Conservation (phyloP, 768 basidiomycete species). For the Collybia nuda region DNA sequence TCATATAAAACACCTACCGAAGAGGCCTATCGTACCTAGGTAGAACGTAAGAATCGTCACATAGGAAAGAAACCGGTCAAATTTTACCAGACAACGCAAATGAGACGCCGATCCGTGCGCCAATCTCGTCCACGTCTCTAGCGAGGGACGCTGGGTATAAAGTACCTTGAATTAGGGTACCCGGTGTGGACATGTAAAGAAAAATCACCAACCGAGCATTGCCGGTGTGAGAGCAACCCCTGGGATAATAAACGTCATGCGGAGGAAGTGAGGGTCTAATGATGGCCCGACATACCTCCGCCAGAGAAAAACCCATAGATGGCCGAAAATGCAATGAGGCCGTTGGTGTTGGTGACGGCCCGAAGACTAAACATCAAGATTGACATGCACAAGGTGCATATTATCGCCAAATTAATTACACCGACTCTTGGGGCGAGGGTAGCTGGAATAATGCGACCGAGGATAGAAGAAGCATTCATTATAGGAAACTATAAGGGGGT, state of each 20-base stretch:
- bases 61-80: conserved; percentile 2
- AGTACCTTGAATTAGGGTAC: background rate
- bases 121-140: conserved; percentile 41
- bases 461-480: conserved; percentile 49
- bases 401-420: conserved; percentile 38
- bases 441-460: conserved; percentile 50
- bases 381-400: conserved; percentile 30
- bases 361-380: conserved; percentile 42
- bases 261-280: background rate
- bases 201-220: conserved; percentile 22
- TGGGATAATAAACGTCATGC: background rate
- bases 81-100: conserved; percentile 41
- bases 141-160: conserved; percentile 30
- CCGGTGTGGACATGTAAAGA: background rate
- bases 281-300: conserved; percentile 23
- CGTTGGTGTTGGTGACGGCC: conserved; percentile 29
- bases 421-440: conserved; percentile 42
- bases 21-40: conserved; percentile 25
- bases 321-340: conserved; percentile 37
- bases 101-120: conserved; percentile 45
- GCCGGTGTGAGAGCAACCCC: conserved; percentile 21
- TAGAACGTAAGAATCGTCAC: background rate
- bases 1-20: conserved; percentile 25
- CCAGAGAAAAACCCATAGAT: conserved; percentile 51
- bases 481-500: conserved; percentile 40